These are phyloP conservation scores for Fusarium foetens DNA, from an alignment of 2,329 filamentous ascomycete species.

Conservation along the genomic window DNA sequence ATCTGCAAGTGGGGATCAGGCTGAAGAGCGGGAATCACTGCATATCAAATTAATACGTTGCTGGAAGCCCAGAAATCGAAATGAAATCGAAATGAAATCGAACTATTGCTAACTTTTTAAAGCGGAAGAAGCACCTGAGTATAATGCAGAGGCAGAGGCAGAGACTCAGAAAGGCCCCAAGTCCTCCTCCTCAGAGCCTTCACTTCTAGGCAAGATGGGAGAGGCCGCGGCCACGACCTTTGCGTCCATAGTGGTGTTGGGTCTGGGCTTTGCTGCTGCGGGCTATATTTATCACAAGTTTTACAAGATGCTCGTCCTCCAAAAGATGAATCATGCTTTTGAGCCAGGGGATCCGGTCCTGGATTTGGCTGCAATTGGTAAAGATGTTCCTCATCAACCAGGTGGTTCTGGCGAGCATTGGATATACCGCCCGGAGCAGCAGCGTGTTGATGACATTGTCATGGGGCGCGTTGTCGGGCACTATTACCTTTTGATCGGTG, in stretches of 20 bases:
- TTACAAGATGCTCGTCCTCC: conserved; percentile 91
- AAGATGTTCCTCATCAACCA: conserved; percentile 60
- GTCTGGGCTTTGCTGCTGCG: conserved; percentile 70
- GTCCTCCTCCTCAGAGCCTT: conserved; percentile 45
- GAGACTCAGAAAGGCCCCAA: conserved; percentile 3
- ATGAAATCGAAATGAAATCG: neutral
- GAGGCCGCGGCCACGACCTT: conserved; percentile 81
- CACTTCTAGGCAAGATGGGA: conserved; percentile 69
- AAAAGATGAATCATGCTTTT: conserved; percentile 94
- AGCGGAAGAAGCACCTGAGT: conserved; percentile 16
- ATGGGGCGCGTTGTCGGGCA: conserved; percentile 77
- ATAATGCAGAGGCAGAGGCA: conserved; percentile 1
- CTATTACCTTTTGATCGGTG: conserved; percentile 91
- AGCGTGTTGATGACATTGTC: conserved; percentile 83
- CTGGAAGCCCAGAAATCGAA: neutral
- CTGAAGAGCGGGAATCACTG: neutral
- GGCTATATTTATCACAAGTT: conserved; percentile 82
- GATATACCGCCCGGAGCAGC: conserved; percentile 86
- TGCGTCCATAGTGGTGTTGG: conserved; percentile 78
- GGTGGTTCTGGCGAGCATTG: conserved; percentile 63
- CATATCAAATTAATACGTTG: neutral
- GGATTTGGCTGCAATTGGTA: conserved; percentile 77
- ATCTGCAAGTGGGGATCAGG: neutral
- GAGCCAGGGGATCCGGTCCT: conserved; percentile 90
- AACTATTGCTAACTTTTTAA: conserved; percentile 15